Base-by-base conservation (phyloP, 352 stramenopile genomes). In the Phytopythium mirpurense region DNA sequence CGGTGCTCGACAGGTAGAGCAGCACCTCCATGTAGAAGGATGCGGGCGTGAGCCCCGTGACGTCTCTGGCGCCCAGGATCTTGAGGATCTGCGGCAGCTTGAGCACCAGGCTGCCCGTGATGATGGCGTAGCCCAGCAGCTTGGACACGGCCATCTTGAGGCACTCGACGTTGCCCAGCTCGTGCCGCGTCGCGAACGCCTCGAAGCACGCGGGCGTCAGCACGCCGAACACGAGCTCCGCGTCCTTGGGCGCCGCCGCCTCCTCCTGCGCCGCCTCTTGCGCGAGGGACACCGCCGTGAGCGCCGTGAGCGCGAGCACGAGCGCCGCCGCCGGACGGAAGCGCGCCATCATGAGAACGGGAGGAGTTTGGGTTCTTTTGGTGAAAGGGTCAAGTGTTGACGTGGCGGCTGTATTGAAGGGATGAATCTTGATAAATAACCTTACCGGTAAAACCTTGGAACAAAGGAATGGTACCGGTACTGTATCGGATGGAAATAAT, bases 81-180 rank as follows among this genome's bases (percentile, higher is more conserved):
- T 96, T 96, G 53, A 96, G 65, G 65, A 96, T 96, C 60, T 96
- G 86, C 40, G 86, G 86, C 46, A 96, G 57, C 62, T 96, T 96
- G 50, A 96, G 78, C 62, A 96, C 85, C 44, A 91, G 67, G 47
- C 74, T 85, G 46, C 78, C 86, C 27, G 79, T 72, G 63, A 96
- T 93, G 70, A 96, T 96, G 37, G 79, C 80, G 62, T 94, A 96
- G 38, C 86, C 85, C 42, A 96, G 70, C 12, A 62, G 63, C 64
- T 94, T 96, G 72, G 77, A 91, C 35, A 94, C 63, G 10, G 90
- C 68, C 14, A 84, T 73, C 64, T 96, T 94, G 63, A 94, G 63
- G 60, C 86, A 96, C 40, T 60, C 73, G 11, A 90, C 66, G 63
- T 96, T 89, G 45, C 69, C 61, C 27, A 96, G 92, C 72, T 94